Evolutionary conservation across 139 green algal species (phyloP), one percentile per base, ranked within the genome.

Genomic region (Deuterostichococcus epilithicus): DNA sequence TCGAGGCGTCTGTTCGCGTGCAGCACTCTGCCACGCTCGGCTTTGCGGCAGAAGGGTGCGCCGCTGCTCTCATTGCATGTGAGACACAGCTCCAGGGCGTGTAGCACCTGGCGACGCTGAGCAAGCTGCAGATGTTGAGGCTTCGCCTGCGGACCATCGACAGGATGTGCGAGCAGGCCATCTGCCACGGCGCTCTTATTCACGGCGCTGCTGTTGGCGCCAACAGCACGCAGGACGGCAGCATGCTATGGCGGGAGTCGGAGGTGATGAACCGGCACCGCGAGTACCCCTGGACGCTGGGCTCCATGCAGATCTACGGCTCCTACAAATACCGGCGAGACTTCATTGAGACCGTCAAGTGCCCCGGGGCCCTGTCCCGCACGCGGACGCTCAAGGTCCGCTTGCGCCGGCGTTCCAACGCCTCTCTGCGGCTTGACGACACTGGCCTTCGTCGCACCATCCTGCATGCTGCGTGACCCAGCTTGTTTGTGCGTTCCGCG

Each of bases 271-370:
- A n/a, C 34, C 72, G 66, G 25, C 75, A 74, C 20, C 59, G 42
- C 2, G 70, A 82, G 45, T 79, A 80, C 68, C 70, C 73, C 15
- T 83, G 81, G 68, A 83, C 78, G 20, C 45, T 76, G 70, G 72
- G 67, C 42, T 38, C 52, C 42, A 80, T 74, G 63, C 75, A 88
- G 79, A 70, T 86, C 33, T 84, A 79, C 38, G 83, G 74, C 34
- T 87, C 81, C 0, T 88, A 86, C 74, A 86, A 81, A 25, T 79
- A 82, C 39, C 72, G 84, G 1, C 67, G 84, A 3, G 84, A 88
- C 71, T 75, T 85, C 70, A 69, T 79, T 18, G 45, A 70, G 30
- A 76, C 74, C 1, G 76, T 70, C 1, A 83, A 88, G 33, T 5
- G 44, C 2, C 32, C 74, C 22, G 74, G 69, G 0, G 68, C 76